Conservation (phyloP, 768 basidiomycete genomes). For the Tylopilus sp. region DNA sequence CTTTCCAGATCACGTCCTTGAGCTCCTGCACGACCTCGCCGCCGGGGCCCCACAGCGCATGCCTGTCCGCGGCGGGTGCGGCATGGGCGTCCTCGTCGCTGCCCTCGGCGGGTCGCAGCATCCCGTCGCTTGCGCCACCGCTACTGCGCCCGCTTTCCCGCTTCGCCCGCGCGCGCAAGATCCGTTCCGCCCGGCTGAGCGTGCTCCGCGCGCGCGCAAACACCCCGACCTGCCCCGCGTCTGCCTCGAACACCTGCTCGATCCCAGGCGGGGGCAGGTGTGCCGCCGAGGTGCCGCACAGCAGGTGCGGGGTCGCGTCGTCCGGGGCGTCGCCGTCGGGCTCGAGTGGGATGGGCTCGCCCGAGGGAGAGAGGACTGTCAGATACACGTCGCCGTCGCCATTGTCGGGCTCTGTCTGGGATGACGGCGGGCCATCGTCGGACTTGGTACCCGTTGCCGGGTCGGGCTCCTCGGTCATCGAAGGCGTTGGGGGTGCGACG, state of each 20-base stretch:
- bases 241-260: conserved; percentile 84
- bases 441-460: too few species aligned
- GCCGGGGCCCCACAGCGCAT: conserved; percentile 65
- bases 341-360: too few species aligned
- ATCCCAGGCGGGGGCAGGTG: conserved; percentile 62
- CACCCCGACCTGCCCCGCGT: conserved; percentile 32
- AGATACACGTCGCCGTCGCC: too few species aligned
- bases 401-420: not conserved
- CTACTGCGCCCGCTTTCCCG: conserved; percentile 27
- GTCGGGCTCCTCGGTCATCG: conserved; percentile 31
- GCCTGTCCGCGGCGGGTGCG: conserved; percentile 1
- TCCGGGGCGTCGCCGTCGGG: conserved; percentile 31
- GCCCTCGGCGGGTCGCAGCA: too few species aligned
- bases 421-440: too few species aligned
- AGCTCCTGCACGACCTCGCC: conserved; percentile 82
- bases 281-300: too few species aligned
- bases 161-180: conserved; percentile 49
- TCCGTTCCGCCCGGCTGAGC: conserved; percentile 73
- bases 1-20: conserved; percentile 86
- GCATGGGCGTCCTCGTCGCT: conserved; percentile 16
- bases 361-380: too few species aligned
- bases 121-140: too few species aligned
- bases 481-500: conserved; percentile 41
- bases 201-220: conserved; percentile 61
- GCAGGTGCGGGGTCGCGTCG: conserved; percentile 54